phyloP scores from a whole-genome alignment of 2,329 filamentous ascomycete species.

The Chrysoporthe deuterocubensis region DNA sequence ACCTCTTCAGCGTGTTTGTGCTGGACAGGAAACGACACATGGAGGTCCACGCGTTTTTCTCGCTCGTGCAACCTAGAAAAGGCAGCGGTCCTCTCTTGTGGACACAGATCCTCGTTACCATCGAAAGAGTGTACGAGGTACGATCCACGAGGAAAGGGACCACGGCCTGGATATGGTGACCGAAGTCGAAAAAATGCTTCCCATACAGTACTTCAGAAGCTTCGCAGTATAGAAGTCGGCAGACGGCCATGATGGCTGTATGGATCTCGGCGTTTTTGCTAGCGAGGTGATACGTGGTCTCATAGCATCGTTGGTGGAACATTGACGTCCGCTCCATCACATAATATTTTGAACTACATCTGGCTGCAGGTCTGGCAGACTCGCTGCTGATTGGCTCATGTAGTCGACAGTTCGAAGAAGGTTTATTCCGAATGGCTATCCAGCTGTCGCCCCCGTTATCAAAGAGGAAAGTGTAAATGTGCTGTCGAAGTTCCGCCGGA shows the following conservation, averaged over 20 bases:
- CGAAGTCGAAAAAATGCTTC: conserved; percentile 62
- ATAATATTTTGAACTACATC: conserved; percentile 40
- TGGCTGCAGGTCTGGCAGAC: not conserved
- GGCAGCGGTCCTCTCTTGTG: conserved; percentile 60
- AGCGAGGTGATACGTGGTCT: conserved; percentile 60
- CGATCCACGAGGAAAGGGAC: conserved; percentile 61
- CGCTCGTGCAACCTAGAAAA: conserved; percentile 52
- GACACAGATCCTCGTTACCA: conserved; percentile 55
- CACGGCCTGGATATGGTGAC: conserved; percentile 62
- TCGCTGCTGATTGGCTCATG: not conserved
- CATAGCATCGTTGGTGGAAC: conserved; percentile 45
- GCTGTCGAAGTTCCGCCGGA: conserved; percentile 47
- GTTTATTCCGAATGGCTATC: conserved; percentile 47
- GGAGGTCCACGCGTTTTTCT: conserved; percentile 58
- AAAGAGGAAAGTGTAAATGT: conserved; percentile 51
- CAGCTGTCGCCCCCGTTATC: conserved; percentile 43
- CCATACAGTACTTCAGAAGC: conserved; percentile 60
- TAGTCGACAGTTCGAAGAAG: conserved; percentile 28
- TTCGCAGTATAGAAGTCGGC: conserved; percentile 56
- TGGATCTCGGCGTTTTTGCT: conserved; percentile 46
- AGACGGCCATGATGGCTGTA: conserved; percentile 50
- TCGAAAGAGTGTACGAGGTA: conserved; percentile 49
- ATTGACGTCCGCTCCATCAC: conserved; percentile 42
- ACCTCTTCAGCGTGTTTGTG: conserved; percentile 44
- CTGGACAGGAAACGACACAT: conserved; percentile 53